Evolutionary conservation across 352 stramenopile genomes (phyloP).

Genomic region (Thraustochytrium striatum): DNA sequence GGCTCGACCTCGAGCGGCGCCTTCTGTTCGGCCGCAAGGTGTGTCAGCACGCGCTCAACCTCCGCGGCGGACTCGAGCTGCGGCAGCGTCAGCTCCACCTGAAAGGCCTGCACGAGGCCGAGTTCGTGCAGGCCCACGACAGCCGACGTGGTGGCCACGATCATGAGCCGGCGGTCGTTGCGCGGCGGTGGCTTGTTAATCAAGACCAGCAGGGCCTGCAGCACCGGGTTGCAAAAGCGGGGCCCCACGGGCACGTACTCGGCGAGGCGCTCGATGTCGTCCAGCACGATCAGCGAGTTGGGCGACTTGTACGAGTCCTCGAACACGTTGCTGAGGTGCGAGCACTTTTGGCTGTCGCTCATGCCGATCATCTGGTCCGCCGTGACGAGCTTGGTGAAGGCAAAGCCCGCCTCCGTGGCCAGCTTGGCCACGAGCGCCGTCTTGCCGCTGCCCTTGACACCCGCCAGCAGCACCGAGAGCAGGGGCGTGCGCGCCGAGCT

Average conservation of each 20-base stretch:
- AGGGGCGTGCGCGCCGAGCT: conserved; percentile 89
- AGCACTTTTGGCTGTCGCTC: conserved; percentile 79
- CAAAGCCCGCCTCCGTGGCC: conserved; percentile 90
- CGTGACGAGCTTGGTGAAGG: conserved; percentile 94
- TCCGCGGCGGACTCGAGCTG: conserved; percentile 88
- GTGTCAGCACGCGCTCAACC: conserved; percentile 58
- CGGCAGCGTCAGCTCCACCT: conserved; percentile 63
- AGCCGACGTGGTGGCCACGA: conserved; percentile 51
- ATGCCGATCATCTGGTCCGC: conserved; percentile 95
- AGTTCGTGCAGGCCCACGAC: conserved; percentile 25
- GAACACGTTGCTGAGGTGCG: conserved; percentile 64
- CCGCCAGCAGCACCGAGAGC: conserved; percentile 94
- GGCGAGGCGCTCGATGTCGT: conserved; percentile 99
- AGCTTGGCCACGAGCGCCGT: conserved; percentile 94
- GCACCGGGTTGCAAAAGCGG: conserved; percentile 95
- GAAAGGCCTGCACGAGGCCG: conserved; percentile 33
- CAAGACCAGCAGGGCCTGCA: conserved; percentile 97
- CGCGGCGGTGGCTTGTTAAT: conserved; percentile 92
- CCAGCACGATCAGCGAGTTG: conserved; percentile 97
- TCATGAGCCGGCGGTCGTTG: conserved; percentile 75
- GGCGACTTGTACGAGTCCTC: conserved; percentile 96
- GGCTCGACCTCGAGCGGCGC: not conserved
- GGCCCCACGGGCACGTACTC: conserved; percentile 91
- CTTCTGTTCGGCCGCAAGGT: not conserved
- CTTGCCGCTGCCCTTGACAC: conserved; percentile 87